phyloP scores from a whole-genome alignment of 768 basidiomycete genomes.

The Holtermanniella nyarrowii region DNA sequence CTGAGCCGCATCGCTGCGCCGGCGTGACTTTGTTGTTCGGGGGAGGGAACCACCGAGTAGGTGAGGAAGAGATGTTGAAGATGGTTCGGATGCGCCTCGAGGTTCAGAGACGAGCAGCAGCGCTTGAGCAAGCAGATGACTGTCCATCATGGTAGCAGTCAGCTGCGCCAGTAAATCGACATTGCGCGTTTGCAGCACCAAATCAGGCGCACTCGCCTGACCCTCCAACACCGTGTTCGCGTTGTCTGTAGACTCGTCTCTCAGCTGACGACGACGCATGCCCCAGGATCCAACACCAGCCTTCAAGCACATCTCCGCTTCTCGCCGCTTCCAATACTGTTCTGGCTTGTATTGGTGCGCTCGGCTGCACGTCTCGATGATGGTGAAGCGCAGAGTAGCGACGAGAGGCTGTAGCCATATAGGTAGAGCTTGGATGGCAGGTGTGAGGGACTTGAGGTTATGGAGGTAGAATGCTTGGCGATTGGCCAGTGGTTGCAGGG shows the following conservation, averaged over 20 bases:
- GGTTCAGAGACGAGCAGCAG: constrained; percentile 14
- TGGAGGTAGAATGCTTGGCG: constrained; percentile 21
- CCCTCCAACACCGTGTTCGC: neutral
- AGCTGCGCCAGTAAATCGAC: constrained; percentile 25
- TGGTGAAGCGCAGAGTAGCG: constrained; percentile 16
- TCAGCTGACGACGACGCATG: constrained; percentile 10
- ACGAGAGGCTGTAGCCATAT: constrained; percentile 19
- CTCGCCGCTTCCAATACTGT: constrained; percentile 13
- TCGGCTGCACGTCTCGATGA: constrained; percentile 13
- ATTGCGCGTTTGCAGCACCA: constrained; percentile 27
- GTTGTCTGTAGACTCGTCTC: neutral
- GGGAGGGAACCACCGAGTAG: too few species aligned
- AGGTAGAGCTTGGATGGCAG: constrained; percentile 16
- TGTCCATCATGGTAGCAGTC: constrained; percentile 18
- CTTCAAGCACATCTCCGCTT: constrained; percentile 21
- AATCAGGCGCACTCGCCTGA: constrained; percentile 2
- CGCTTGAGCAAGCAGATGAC: constrained; percentile 27
- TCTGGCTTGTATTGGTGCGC: neutral
- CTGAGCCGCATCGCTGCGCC: too few species aligned
- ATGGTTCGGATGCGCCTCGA: neutral
- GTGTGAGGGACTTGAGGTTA: constrained; percentile 10
- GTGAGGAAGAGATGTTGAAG: too few species aligned
- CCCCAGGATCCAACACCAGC: constrained; percentile 12
- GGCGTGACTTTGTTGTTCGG: too few species aligned
- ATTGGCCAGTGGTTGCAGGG: constrained; percentile 13